Evolutionary conservation across 805 yeast genomes (phyloP).

Genomic region (Candida morakotiae): DNA sequence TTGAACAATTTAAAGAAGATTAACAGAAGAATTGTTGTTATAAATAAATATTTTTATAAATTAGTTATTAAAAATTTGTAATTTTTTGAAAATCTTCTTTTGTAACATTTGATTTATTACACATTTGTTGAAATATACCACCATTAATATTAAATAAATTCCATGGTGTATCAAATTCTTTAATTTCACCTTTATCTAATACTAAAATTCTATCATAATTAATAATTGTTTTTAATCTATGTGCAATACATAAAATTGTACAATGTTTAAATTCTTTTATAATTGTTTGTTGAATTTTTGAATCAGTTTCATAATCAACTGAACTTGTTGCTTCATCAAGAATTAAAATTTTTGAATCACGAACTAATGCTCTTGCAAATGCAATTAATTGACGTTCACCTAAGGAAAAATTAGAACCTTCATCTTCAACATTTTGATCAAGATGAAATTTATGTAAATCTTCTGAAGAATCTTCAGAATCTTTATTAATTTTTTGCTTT

Average conservation of each 20-base stretch:
- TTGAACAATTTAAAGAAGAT: conserved; percentile 13
- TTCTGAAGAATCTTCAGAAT: not conserved
- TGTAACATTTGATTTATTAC: conserved; percentile 46
- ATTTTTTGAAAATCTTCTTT: conserved; percentile 37
- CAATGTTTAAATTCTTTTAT: conserved; percentile 64
- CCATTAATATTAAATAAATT: conserved; percentile 49
- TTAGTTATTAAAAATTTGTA: conserved; percentile 2
- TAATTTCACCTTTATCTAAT: conserved; percentile 73
- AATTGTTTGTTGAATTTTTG: conserved; percentile 71
- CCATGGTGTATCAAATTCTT: conserved; percentile 75
- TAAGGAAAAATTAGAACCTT: conserved; percentile 67
- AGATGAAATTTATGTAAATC: conserved; percentile 38
- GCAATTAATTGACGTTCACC: conserved; percentile 80
- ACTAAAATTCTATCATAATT: conserved; percentile 77
- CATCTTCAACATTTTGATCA: conserved; percentile 53
- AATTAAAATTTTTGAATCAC: conserved; percentile 71
- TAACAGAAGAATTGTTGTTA: not conserved
- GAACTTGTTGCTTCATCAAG: conserved; percentile 81
- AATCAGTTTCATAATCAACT: conserved; percentile 84
- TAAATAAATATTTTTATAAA: not conserved
- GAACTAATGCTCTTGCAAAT: conserved; percentile 77
- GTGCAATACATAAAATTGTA: conserved; percentile 86
- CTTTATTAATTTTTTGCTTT: conserved; percentile 21
- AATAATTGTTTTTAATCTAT: conserved; percentile 70
- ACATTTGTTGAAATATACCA: conserved; percentile 67